Conservation (phyloP, 805 yeast genomes). For the Teunomyces kruisii region DNA sequence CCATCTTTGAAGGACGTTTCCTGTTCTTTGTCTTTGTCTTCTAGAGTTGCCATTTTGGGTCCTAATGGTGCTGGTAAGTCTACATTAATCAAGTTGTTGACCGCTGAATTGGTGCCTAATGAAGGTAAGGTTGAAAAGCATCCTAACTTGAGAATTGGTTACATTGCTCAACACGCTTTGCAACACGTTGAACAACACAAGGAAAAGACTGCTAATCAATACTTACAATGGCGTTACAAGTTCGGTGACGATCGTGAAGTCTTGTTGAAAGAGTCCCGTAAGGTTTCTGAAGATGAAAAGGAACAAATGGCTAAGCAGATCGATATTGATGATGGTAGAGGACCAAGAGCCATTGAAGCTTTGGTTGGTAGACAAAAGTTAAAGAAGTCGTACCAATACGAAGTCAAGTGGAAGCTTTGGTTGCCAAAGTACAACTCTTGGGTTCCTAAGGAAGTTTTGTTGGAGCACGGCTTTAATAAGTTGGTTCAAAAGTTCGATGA, state of each 20-base stretch:
- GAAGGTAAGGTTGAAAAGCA: constrained; percentile 94
- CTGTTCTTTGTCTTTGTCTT: constrained; percentile 90
- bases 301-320: constrained; percentile 75
- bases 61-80: constrained; percentile 99
- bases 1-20: constrained; percentile 80
- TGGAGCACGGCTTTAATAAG: constrained; percentile 58
- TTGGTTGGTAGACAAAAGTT: constrained; percentile 95
- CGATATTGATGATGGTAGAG: constrained; percentile 83
- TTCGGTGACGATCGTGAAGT: constrained; percentile 99
- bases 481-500: constrained; percentile 46
- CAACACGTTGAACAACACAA: constrained; percentile 97
- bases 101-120: constrained; percentile 87
- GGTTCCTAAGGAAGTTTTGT: constrained; percentile 80
- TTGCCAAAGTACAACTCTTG: constrained; percentile 91
- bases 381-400: constrained; percentile 96
- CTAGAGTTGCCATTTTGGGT: constrained; percentile 94
- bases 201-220: constrained; percentile 97
- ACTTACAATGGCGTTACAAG: constrained; percentile 96
- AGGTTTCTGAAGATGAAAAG: constrained; percentile 72
- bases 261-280: constrained; percentile 87
- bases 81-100: constrained; percentile 86
- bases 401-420: constrained; percentile 90
- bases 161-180: constrained; percentile 97
- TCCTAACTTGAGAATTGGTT: constrained; percentile 96
- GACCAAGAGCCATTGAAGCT: constrained; percentile 87